phyloP scores from a whole-genome alignment of 192 early-diverging fungal species.

The Backusella tuberculispora region DNA sequence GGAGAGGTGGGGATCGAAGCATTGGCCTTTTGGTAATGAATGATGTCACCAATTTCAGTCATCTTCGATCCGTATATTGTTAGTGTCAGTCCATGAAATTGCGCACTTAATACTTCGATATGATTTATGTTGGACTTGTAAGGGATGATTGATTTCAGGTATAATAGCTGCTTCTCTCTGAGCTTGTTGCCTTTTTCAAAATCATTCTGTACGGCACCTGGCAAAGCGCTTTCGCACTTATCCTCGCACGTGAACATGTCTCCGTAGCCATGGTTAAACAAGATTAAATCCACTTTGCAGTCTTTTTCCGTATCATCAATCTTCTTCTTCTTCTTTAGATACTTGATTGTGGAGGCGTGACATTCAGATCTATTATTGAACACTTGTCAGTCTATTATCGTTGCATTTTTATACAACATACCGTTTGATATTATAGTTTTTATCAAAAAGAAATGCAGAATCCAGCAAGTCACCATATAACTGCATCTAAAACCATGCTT shows the following conservation, averaged over 20 bases:
- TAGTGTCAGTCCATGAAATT: slow-evolving; percentile 1
- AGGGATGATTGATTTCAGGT: slow-evolving; percentile 18
- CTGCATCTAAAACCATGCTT: neutral
- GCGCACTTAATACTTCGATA: slow-evolving; percentile 23
- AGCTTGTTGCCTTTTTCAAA: slow-evolving; percentile 9
- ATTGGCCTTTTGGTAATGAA: slow-evolving; percentile 12
- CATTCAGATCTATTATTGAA: slow-evolving; percentile 12
- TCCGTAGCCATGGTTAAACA: neutral
- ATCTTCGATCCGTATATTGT: slow-evolving; percentile 11
- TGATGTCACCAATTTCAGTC: slow-evolving; percentile 16
- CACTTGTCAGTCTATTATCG: neutral
- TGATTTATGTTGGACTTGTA: slow-evolving; percentile 16
- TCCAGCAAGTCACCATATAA: neutral
- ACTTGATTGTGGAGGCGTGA: slow-evolving; percentile 17
- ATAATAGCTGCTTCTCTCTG: slow-evolving; percentile 15
- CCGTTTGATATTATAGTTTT: slow-evolving; percentile 13
- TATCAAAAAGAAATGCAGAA: slow-evolving; percentile 4
- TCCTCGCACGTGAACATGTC: slow-evolving; percentile 18
- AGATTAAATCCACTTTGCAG: slow-evolving; percentile 6
- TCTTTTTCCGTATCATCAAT: neutral
- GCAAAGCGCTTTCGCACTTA: neutral
- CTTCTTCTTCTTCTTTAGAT: slow-evolving; percentile 18
- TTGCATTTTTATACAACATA: neutral
- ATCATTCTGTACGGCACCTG: neutral
- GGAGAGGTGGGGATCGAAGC: slow-evolving; percentile 14